Evolutionary conservation across 2,329 filamentous ascomycete species (phyloP).

Genomic region (Macrophomina tecta): DNA sequence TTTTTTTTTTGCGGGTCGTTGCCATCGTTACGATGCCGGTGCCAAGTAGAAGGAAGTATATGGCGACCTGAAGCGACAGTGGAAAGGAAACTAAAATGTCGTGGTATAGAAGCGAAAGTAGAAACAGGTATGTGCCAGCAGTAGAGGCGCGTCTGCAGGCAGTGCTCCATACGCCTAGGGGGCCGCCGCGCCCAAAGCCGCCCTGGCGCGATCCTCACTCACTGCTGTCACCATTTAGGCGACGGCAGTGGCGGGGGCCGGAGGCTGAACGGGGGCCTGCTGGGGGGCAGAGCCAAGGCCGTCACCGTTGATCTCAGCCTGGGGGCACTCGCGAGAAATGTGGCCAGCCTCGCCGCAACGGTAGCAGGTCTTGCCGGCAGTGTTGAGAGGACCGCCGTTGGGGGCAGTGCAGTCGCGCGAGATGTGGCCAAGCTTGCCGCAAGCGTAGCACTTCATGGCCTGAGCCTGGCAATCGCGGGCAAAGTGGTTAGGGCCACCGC

Average conservation of each 20-base stretch:
- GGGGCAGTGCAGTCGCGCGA: slow-evolving; percentile 94
- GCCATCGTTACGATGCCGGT: slow-evolving; percentile 31
- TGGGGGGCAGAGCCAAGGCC: slow-evolving; percentile 38
- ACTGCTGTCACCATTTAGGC: slow-evolving; percentile 36
- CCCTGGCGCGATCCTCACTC: slow-evolving; percentile 25
- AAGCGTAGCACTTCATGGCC: slow-evolving; percentile 98
- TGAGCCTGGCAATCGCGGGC: slow-evolving; percentile 98
- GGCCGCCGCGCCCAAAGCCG: slow-evolving; percentile 25
- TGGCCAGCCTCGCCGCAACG: slow-evolving; percentile 94
- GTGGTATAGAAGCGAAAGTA: slow-evolving; percentile 30
- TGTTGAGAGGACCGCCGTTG: slow-evolving; percentile 94
- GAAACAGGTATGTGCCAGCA: slow-evolving; percentile 24
- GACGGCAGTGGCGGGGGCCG: slow-evolving; percentile 50
- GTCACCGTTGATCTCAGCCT: slow-evolving; percentile 63
- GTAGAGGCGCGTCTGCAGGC: slow-evolving; percentile 10
- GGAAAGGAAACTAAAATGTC: slow-evolving; percentile 25
- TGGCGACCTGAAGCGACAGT: slow-evolving; percentile 29
- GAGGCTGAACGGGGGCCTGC: slow-evolving; percentile 45
- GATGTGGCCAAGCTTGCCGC: slow-evolving; percentile 93
- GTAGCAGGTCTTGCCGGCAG: slow-evolving; percentile 98
- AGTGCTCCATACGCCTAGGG: background rate
- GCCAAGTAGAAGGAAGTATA: slow-evolving; percentile 30
- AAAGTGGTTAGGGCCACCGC: slow-evolving; percentile 91
- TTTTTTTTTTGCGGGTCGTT: slow-evolving; percentile 28
- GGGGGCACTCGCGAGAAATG: slow-evolving; percentile 94